These are phyloP conservation scores for Cutaneotrichosporon sp. DNA, from an alignment of 1,284 basidiomycete species.

Conservation along the genomic window DNA sequence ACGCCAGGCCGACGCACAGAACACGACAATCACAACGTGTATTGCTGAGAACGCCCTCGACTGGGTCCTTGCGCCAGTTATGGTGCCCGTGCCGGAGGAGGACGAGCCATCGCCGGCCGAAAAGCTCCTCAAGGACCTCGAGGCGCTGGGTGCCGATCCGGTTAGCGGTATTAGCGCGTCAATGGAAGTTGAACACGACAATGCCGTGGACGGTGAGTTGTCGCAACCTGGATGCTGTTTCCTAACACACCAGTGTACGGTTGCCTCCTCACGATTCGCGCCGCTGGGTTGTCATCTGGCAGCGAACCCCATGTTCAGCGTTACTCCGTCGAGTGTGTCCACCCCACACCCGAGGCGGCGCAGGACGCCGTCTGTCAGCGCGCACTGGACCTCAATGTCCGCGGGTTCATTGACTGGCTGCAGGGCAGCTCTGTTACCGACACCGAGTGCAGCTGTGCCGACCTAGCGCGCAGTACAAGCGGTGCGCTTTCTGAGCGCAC, in stretches of 20 bases:
- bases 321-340: slow-evolving; percentile 11
- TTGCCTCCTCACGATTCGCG: slow-evolving; percentile 8
- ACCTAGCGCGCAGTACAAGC: background rate
- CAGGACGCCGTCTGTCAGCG: slow-evolving; percentile 14
- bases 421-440: slow-evolving; percentile 1
- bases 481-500: too few species aligned
- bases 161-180: background rate
- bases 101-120: background rate
- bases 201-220: background rate
- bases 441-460: background rate
- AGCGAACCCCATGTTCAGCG: background rate
- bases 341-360: slow-evolving; percentile 10
- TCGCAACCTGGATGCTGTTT: background rate
- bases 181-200: background rate
- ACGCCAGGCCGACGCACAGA: slow-evolving; percentile 31
- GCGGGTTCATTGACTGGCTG: slow-evolving; percentile 2
- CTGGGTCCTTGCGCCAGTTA: slow-evolving; percentile 24
- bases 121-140: background rate
- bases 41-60: slow-evolving; percentile 27
- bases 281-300: background rate
- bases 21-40: slow-evolving; percentile 24
- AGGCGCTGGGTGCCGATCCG: background rate
- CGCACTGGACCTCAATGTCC: slow-evolving; percentile 18
- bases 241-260: slow-evolving; percentile 12
- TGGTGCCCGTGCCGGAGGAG: slow-evolving; percentile 8